A percentile compares a stretch with the other conserved stretches of the same genome.
These are phyloP conservation scores for Ampelomyces quisqualis DNA, from an alignment of 2,329 filamentous ascomycete species.

Conservation along the genomic window DNA sequence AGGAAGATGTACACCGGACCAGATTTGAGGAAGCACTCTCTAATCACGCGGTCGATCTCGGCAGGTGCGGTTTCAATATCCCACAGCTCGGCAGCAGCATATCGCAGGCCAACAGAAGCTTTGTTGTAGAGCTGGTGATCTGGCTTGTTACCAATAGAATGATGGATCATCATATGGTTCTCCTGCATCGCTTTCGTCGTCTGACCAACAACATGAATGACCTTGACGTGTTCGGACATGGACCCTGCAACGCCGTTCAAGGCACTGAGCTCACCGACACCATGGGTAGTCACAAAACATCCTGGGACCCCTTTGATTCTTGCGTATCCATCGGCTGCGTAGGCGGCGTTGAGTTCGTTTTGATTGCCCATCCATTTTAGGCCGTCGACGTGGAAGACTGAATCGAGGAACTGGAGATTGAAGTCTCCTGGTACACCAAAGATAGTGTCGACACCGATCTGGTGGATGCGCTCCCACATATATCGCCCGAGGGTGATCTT, in stretches of 20 bases:
- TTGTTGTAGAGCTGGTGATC: conserved; percentile 48
- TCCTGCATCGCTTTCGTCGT: conserved; percentile 47
- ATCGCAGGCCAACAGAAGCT: conserved; percentile 41
- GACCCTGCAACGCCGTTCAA: conserved; percentile 50
- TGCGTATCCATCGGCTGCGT: conserved; percentile 60
- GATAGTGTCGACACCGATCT: conserved; percentile 45
- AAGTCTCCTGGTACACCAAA: conserved; percentile 51
- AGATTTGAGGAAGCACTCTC: conserved; percentile 47
- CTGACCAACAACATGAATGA: conserved; percentile 51
- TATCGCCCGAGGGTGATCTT: conserved; percentile 47
- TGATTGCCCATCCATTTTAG: conserved; percentile 54
- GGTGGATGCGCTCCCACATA: conserved; percentile 47
- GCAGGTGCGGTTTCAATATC: conserved; percentile 43
- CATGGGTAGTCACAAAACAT: conserved; percentile 59
- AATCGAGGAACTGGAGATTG: conserved; percentile 50
- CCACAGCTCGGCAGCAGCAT: conserved; percentile 46
- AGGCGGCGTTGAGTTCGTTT: conserved; percentile 61
- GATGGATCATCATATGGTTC: conserved; percentile 49
- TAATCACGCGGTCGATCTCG: conserved; percentile 49
- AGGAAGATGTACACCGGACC: conserved; percentile 50
- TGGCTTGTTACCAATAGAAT: conserved; percentile 46
- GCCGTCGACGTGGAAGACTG: conserved; percentile 44
- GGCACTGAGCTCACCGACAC: conserved; percentile 56
- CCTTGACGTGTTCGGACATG: conserved; percentile 47
- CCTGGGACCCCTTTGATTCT: conserved; percentile 55